Percentiles rank a stretch among this genome's conserved stretches.
These are phyloP conservation scores for Neurospora discreta DNA, from an alignment of 495 filamentous ascomycete species.

Conservation along the genomic window DNA sequence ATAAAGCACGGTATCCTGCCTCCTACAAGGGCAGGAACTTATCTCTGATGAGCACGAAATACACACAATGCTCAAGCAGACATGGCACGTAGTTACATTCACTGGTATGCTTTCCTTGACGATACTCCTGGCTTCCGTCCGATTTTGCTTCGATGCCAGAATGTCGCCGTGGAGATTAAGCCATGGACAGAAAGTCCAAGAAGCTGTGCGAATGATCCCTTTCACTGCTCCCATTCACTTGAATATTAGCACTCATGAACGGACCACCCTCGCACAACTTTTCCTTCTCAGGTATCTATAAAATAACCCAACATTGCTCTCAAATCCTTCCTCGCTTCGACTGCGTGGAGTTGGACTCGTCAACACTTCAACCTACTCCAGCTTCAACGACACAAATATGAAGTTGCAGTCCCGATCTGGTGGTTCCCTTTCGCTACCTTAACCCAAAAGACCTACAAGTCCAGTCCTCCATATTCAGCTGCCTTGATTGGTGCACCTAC, in stretches of 20 bases:
- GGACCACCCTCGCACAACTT: neutral
- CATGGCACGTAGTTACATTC: neutral
- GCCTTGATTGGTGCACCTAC: neutral
- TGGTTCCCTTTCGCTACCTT: neutral
- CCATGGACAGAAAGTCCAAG: neutral
- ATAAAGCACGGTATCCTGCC: neutral
- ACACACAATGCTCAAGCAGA: neutral
- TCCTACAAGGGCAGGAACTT: accelerated
- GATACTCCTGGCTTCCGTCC: neutral
- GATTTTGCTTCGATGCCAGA: neutral
- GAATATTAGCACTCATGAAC: neutral
- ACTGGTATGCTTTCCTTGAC: accelerated
- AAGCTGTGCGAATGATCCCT: neutral
- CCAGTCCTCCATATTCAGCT: neutral
- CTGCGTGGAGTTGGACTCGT: neutral
- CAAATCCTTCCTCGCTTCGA: neutral
- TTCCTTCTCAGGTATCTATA: neutral
- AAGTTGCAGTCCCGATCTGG: neutral
- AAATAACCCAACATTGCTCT: neutral
- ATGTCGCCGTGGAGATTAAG: neutral
- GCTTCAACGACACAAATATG: neutral
- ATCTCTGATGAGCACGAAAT: neutral
- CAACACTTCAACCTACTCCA: neutral
- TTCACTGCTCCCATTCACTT: neutral
- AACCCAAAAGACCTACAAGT: neutral